Evolutionary conservation across 305 asterid genomes (phyloP), one percentile per base, ranked within the genome.

Genomic region (Lippia alba): DNA sequence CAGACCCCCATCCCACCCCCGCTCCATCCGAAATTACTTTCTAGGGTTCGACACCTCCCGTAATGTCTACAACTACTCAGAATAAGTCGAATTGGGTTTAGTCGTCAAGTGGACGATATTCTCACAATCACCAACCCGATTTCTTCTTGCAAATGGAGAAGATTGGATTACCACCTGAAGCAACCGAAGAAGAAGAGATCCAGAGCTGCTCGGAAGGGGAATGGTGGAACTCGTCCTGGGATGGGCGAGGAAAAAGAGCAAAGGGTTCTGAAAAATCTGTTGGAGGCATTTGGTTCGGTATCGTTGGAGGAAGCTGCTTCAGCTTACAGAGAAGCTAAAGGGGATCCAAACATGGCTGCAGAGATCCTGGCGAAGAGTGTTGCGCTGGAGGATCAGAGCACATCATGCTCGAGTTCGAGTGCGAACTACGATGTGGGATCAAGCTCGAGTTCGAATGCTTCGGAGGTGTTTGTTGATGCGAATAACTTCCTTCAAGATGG

Each of bases 181-280:
- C 86, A 77, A 55, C 67, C 83, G 84, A 88, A 78, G 85, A 91
- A 85, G 89, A 91, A 75, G 88, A 83, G 89, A 76, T 74, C 91
- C 0, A 82, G 74, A 71, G 73, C 41, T 78, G 77, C 84, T 10
- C 76, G 69, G 41, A 74, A 79, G 59, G 80, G 75, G 41, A 71
- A 63, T 15, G 74, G 56, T 49, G 81, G 61, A 20, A 61, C 51
- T 12, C 81, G 24, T n/a, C 72, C 61, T 33, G 20, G 46, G 18
- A 36, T 10, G 6, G 53, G 40, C 14, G 75, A 73, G 30, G 80
- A 45, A 4, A 74, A 76, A 15, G 86, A 81, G 48, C 67, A 69
- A 10, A 70, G 34, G 74, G 67, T 34, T 54, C 30, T 83, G 69
- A 77, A 76, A 40, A 75, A 24, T 62, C 63, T 90, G 64, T 59